Evolutionary conservation across 1,139 yeast species (phyloP), one percentile per base, ranked within the genome.

Genomic region (Pichia sp.): DNA sequence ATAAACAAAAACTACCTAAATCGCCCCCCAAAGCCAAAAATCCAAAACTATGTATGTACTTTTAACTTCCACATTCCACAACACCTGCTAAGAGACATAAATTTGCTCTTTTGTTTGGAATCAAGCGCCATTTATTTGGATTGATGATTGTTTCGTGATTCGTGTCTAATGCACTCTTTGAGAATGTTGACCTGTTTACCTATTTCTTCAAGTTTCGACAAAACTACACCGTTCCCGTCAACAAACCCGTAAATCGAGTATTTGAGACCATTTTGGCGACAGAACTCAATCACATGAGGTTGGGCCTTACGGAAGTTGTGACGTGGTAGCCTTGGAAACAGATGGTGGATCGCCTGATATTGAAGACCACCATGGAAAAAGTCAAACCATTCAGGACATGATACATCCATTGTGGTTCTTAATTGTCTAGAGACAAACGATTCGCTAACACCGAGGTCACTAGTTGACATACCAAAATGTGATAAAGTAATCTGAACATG

Each of bases 381-480:
- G 62, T 87, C 97, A 42, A 87, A 69, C 95, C 96, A 87, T 51
- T 77, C 80, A 2, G 97, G 96, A 65, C 97, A 87, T 57, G 84
- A 94, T 23, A 87, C 95, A 60, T 87, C 97, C 96, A 87, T 88
- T 4, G 95, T 87, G 1, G 97, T 87, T 55, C 97, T 72, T 23
- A 87, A 59, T 62, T 87, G 96, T 55, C 92, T 75, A 53, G 83
- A 81, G 0, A 83, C 77, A 60, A 87, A 88, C n/a, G 86, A 73
- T 61, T 87, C 97, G 43, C 82, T 75, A 6, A 78, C 75, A 0
- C 96, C 96, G 35, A 87, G 66, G 56, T 86, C 95, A 4, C 92
- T 72, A 0, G 96, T 87, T 1, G 95, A 84, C 95, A 87, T 88
- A 39, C 95, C 95, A 68, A 87, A 87, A 62, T 87, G 97, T 3